Base-by-base conservation (phyloP, 2,329 filamentous ascomycete genomes). In the Fusarium humuli region DNA sequence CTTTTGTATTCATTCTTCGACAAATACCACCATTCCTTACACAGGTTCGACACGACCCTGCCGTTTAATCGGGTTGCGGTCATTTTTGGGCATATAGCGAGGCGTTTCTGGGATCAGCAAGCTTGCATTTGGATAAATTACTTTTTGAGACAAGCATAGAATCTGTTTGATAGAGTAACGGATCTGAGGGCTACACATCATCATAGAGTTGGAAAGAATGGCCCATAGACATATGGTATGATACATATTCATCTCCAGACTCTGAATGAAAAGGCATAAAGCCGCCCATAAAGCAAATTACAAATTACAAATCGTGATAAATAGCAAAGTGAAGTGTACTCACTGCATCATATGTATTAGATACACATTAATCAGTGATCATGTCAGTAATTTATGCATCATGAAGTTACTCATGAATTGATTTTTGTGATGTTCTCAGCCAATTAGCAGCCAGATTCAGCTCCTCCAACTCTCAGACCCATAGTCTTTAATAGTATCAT, bases 21-120 rank as follows among this genome's bases (percentile, higher is more conserved):
- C 37, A 48, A 32, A 57, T 30, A 65, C 55, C 40, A 46, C 49
- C 56, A 53, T 69, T 56, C 40, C 46, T 55, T 61, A 57, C 37
- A 45, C 69, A 64, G 61, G 50, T 57, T 61, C 47, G 44, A 44
- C 20, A 41, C 20, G 53, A 45, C 57, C 49, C 61, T 72, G 50
- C 61, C 53, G 61, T 50, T 57, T 63, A 64, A 61, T 65, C 46
- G 29, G 55, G 61, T 50, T 65, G 34, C 53, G 49, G 55, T 65
- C 60, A 67, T 32, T 57, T 57, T 65, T 56, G 67, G 49, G 56
- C 61, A 71, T 63, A 52, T 30, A 75, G 73, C 73, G 73, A 70
- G 73, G 73, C 73, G 73, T 75, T 75, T 48, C 25, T n/a, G 16
- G 42, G 67, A 64, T 46, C 52, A 61, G 59, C 60, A 62, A 47